phyloP scores from a whole-genome alignment of 306 rosid genomes.

The Prunus kanzakura region DNA sequence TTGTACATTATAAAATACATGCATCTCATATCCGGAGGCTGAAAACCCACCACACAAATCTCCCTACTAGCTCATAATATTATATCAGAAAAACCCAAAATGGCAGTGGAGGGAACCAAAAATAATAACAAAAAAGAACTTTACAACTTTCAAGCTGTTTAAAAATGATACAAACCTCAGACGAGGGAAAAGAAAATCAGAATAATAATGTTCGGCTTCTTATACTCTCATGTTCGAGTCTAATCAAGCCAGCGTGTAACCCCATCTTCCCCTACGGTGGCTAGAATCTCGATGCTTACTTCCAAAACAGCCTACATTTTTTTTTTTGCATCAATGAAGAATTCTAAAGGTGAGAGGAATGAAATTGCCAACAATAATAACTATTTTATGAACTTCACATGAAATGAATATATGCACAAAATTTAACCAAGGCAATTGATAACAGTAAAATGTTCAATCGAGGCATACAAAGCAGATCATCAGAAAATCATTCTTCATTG shows the following conservation, averaged over 20 bases:
- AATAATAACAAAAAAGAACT: conserved; percentile 11
- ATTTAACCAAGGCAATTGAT: background rate
- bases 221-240: conserved; percentile 7
- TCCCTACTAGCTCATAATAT: conserved; percentile 6
- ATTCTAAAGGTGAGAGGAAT: background rate
- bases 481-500: background rate
- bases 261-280: conserved; percentile 79
- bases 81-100: background rate
- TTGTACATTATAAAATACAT: conserved; percentile 20
- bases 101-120: background rate
- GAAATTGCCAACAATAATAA: background rate
- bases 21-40: conserved; percentile 23
- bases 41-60: conserved; percentile 14
- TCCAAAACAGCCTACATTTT: conserved; percentile 80
- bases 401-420: background rate
- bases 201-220: conserved; percentile 6
- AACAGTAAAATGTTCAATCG: background rate
- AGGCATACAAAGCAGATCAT: background rate
- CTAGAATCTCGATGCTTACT: conserved; percentile 77
- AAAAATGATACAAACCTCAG: conserved; percentile 38
- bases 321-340: background rate
- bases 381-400: background rate
- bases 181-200: background rate
- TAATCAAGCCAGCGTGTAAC: conserved; percentile 93
- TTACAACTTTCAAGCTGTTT: conserved; percentile 43